These are phyloP conservation scores for Lipomyces orientalis DNA, from an alignment of 805 yeast species.

Conservation along the genomic window DNA sequence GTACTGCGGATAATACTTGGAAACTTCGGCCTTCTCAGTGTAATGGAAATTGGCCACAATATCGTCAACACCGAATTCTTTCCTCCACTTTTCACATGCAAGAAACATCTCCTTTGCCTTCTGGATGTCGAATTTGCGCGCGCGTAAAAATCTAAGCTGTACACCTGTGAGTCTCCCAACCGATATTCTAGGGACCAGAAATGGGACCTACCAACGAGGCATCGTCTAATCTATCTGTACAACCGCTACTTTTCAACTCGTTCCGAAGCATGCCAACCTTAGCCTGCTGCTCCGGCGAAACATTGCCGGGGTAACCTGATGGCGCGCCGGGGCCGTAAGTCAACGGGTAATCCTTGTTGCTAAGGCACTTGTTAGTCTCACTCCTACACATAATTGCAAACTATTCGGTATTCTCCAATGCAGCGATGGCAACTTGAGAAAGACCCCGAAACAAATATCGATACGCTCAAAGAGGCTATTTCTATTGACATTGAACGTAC, in stretches of 20 bases:
- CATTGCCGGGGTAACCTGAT: constrained; percentile 68
- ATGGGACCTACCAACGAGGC: constrained; percentile 38
- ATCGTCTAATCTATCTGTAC: constrained; percentile 80
- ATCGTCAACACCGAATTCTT: constrained; percentile 82
- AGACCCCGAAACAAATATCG: background rate
- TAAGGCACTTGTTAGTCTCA: background rate
- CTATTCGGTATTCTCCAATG: background rate
- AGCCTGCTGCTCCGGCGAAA: constrained; percentile 69
- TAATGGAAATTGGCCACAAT: constrained; percentile 87
- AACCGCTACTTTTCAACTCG: constrained; percentile 67
- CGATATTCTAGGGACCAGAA: background rate
- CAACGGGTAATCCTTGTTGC: constrained; percentile 23
- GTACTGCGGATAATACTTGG: constrained; percentile 84
- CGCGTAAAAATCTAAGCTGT: constrained; percentile 81
- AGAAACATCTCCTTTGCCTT: constrained; percentile 83
- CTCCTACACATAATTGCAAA: background rate
- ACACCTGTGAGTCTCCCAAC: background rate
- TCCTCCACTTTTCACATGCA: constrained; percentile 89
- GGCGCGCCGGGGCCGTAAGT: constrained; percentile 38
- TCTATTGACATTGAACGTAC: too few relatives aligned
- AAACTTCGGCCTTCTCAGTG: constrained; percentile 77
- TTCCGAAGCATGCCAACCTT: constrained; percentile 64
- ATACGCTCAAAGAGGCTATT: background rate
- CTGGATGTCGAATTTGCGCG: constrained; percentile 87
- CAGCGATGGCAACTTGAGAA: background rate